Base-by-base conservation (phyloP, 2,329 filamentous ascomycete genomes). In the Trichoderma sp. region DNA sequence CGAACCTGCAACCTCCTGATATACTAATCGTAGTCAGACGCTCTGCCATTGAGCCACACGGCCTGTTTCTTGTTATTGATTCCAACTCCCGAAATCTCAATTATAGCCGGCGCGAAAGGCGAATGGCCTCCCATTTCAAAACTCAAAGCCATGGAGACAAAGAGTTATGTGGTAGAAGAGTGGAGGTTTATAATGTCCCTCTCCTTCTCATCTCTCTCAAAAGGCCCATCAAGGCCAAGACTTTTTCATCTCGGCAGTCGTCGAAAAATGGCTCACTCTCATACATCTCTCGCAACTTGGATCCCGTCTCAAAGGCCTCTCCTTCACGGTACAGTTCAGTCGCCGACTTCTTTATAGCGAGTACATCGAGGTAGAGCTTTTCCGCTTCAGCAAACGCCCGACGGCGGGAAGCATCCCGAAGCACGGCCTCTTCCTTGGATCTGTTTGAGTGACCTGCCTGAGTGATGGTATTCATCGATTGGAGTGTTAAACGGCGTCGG, bases 241-340 rank as follows among this genome's bases (percentile, higher is more conserved):
- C 74, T 63, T 79, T 80, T 27, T 78, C 77, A n/a, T 33, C 76
- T 6, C 79, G 75, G 4, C 75, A 77, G 18, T 75, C 68, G 14
- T 78, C 78, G 29, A 79, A 82, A 62, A 80, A 81, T 3, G 69
- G 63, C 60, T 81, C 80, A 21, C 77, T 79, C 67, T 81, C 79
- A 59, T 81, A 81, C 80, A 81, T 81, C 72, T 82, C 79, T 18
- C 75, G 75, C 67, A 81, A 60, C 74, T 81, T 79, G 4, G 78
- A 78, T 8, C 76, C 79, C 11, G 80, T 81, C 11, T 74, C 74
- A 56, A 80, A 11, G 18, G 81, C 63, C 24, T 79, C 75, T 21
- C 78, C 77, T 29, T 80, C 76, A 6, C 77, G 62, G 68, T 82
- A 81, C 2, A 81, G 24, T 16, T 78, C 76, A 18, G 75, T 68